phyloP scores from a whole-genome alignment of 1,139 yeast species.

The Sporopachydermia cereana region DNA sequence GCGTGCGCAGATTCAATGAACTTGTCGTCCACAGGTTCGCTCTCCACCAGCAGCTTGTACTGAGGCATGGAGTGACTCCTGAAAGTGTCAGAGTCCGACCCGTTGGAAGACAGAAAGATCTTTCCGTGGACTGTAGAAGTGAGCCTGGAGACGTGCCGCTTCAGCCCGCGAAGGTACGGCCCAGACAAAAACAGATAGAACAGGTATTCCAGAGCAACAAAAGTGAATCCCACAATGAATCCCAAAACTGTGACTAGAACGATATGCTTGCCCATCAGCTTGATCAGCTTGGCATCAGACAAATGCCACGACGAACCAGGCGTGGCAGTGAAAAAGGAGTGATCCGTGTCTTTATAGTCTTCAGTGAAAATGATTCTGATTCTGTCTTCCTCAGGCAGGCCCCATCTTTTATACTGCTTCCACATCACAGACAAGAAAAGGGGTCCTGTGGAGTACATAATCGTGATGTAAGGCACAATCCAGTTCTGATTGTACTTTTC shows the following conservation, averaged over 20 bases:
- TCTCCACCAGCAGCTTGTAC: neutral
- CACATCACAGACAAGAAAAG: conserved; percentile 74
- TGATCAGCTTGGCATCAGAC: conserved; percentile 70
- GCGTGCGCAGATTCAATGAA: neutral
- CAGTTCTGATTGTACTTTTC: conserved; percentile 47
- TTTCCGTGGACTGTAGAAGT: neutral
- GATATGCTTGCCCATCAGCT: conserved; percentile 59
- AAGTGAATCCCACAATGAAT: conserved; percentile 40
- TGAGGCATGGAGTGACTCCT: neutral
- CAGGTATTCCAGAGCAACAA: conserved; percentile 53
- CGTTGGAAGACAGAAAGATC: neutral
- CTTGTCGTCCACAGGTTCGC: neutral
- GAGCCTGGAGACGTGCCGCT: neutral
- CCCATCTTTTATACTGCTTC: conserved; percentile 78
- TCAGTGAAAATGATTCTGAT: conserved; percentile 64
- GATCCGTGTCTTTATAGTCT: conserved; percentile 40
- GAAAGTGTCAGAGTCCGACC: neutral
- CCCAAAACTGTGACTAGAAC: conserved; percentile 60
- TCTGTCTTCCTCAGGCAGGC: conserved; percentile 12
- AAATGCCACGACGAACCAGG: conserved; percentile 86
- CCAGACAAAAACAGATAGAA: conserved; percentile 30
- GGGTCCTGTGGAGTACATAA: conserved; percentile 93
- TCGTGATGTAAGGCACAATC: conserved; percentile 79
- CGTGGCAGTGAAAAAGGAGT: conserved; percentile 59
- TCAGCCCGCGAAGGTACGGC: neutral